Conservation (phyloP, 73 alveolate genomes). For the Paramecium octaurelia region DNA sequence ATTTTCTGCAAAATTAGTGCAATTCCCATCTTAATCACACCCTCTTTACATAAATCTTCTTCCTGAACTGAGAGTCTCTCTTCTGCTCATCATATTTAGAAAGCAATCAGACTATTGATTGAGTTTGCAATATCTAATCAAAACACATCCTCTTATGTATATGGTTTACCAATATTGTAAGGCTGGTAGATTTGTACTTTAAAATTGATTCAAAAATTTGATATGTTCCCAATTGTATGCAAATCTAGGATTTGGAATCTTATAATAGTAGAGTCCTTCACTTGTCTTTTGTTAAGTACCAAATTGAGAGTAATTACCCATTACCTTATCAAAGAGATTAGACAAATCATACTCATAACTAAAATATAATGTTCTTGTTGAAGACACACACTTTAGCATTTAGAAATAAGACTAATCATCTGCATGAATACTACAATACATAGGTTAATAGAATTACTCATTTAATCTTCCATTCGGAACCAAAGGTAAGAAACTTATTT, state of each 20-base stretch:
- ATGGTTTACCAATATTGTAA: conserved; percentile 6
- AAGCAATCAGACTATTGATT: not conserved
- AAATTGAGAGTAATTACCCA: not conserved
- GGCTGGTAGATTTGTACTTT: not conserved
- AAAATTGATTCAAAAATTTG: not conserved
- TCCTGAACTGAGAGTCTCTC: conserved; percentile 89
- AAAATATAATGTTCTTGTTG: conserved; percentile 50
- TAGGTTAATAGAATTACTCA: not conserved
- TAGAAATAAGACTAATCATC: not conserved
- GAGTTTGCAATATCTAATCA: not conserved
- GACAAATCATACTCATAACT: conserved; percentile 55
- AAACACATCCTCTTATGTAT: not conserved
- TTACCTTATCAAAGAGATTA: conserved; percentile 6
- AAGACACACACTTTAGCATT: conserved; percentile 13
- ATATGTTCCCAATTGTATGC: not conserved
- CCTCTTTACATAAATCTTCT: conserved; percentile 91
- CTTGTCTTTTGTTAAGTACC: not conserved
- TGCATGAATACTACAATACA: not conserved
- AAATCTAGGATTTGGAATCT: not conserved
- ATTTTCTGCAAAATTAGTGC: conserved; percentile 88
- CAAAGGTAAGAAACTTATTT: conserved; percentile 22
- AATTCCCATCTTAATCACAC: conserved; percentile 87
- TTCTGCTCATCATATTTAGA: conserved; percentile 79
- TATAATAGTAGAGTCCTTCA: not conserved
- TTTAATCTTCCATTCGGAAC: not conserved